These are phyloP conservation scores for Lentinus tigrinus DNA, from an alignment of 768 basidiomycete genomes.

Conservation along the genomic window DNA sequence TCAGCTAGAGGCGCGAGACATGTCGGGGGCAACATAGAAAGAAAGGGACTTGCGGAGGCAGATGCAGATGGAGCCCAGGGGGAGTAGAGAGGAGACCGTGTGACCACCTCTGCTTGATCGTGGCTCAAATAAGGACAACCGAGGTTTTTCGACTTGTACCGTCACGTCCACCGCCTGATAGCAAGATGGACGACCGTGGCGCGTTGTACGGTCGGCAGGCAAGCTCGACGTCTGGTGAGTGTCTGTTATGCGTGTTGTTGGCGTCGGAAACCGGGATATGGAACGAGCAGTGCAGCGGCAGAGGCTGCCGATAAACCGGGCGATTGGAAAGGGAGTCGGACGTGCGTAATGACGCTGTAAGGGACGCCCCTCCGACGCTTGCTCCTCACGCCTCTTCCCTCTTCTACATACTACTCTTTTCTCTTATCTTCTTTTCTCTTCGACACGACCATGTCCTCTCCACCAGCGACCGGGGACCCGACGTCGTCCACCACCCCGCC, in stretches of 20 bases:
- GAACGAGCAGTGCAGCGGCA: background rate
- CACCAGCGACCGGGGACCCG: background rate
- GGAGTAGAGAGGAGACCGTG: too few species aligned
- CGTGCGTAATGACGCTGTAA: conserved; percentile 4
- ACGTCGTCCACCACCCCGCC: background rate
- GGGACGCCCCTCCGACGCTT: background rate
- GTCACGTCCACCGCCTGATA: too few species aligned
- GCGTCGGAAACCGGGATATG: background rate
- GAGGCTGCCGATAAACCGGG: background rate
- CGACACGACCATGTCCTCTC: conserved; percentile 16
- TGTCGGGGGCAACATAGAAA: background rate
- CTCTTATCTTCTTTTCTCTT: background rate
- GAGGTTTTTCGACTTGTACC: too few species aligned
- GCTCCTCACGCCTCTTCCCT: conserved; percentile 1
- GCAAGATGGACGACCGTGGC: too few species aligned
- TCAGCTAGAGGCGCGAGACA: background rate
- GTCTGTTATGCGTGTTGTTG: background rate
- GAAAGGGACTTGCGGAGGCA: too few species aligned
- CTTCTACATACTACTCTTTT: background rate
- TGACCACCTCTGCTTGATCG: too few species aligned
- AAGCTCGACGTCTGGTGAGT: conserved; percentile 12
- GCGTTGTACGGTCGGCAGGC: too few species aligned
- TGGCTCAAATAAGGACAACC: too few species aligned
- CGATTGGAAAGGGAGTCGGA: background rate
- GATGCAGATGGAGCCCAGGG: too few species aligned